Percentiles rank a stretch among this genome's conserved stretches.
Conservation (phyloP, 2,329 filamentous ascomycete genomes). For the Penicillium sp. region DNA sequence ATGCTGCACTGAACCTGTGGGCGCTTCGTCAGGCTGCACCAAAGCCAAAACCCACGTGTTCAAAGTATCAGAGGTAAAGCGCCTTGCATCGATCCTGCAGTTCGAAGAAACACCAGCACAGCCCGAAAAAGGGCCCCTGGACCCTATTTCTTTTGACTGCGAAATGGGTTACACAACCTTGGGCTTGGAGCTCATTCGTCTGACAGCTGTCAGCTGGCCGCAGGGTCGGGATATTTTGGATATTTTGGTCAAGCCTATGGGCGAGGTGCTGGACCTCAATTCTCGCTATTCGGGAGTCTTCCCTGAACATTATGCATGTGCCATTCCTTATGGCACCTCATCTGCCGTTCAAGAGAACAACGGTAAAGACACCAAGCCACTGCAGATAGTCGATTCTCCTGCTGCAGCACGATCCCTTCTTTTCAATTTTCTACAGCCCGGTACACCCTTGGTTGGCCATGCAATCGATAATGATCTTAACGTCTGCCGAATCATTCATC, state of each 20-base stretch:
- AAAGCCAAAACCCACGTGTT: slow-evolving; percentile 76
- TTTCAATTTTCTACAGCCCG: slow-evolving; percentile 70
- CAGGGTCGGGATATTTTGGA: slow-evolving; percentile 73
- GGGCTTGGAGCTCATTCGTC: slow-evolving; percentile 83
- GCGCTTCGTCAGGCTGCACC: slow-evolving; percentile 73
- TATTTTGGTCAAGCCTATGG: slow-evolving; percentile 78
- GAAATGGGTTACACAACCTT: slow-evolving; percentile 95
- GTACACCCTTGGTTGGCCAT: slow-evolving; percentile 85
- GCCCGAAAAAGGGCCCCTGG: slow-evolving; percentile 26
- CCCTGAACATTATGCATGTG: slow-evolving; percentile 71
- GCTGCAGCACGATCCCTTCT: slow-evolving; percentile 72
- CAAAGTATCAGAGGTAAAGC: slow-evolving; percentile 73
- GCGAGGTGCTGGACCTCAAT: slow-evolving; percentile 85
- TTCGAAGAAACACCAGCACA: slow-evolving; percentile 71
- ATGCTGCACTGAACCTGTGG: slow-evolving; percentile 76
- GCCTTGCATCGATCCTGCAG: slow-evolving; percentile 74
- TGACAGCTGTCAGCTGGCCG: slow-evolving; percentile 89
- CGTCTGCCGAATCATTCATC: slow-evolving; percentile 77
- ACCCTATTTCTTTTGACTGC: slow-evolving; percentile 80
- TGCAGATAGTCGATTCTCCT: slow-evolving; percentile 76
- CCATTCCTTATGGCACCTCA: slow-evolving; percentile 55
- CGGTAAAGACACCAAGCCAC: slow-evolving; percentile 32
- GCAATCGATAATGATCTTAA: slow-evolving; percentile 96
- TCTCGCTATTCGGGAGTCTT: slow-evolving; percentile 87
- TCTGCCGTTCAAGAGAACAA: slow-evolving; percentile 23